phyloP scores from a whole-genome alignment of 768 basidiomycete species.

The Leccinum olivaceopallidum region DNA sequence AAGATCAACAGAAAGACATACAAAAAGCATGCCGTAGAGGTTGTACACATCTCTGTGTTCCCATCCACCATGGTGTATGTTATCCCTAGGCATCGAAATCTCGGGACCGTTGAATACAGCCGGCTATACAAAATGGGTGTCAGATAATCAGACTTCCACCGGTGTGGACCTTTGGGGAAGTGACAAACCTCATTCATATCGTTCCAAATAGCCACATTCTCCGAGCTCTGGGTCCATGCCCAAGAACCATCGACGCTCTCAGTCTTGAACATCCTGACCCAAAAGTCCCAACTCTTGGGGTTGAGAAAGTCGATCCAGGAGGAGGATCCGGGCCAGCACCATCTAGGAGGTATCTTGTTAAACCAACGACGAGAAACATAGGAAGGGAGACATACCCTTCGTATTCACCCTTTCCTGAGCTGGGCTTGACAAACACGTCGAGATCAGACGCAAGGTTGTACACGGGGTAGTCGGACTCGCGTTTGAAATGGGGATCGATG shows the following conservation, averaged over 20 bases:
- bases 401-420: constrained; percentile 79
- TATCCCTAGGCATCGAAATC: constrained; percentile 78
- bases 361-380: neutral
- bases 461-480: constrained; percentile 72
- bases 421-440: constrained; percentile 79
- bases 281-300: constrained; percentile 86
- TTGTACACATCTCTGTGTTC: constrained; percentile 98
- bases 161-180: neutral
- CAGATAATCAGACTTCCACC: neutral
- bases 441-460: constrained; percentile 83
- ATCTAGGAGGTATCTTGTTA: constrained; percentile 33
- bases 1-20: constrained; percentile 36
- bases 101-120: constrained; percentile 99
- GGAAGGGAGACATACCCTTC: constrained; percentile 55
- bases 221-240: constrained; percentile 79
- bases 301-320: constrained; percentile 99
- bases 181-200: constrained; percentile 94
- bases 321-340: constrained; percentile 97
- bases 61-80: constrained; percentile 91
- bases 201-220: constrained; percentile 93
- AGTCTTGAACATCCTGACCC: constrained; percentile 80
- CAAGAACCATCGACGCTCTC: constrained; percentile 54
- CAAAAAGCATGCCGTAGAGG: constrained; percentile 93
- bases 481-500: constrained; percentile 95
- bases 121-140: constrained; percentile 51